Evolutionary conservation across 345 rosid species (phyloP).

Genomic region (Acer campestre): DNA sequence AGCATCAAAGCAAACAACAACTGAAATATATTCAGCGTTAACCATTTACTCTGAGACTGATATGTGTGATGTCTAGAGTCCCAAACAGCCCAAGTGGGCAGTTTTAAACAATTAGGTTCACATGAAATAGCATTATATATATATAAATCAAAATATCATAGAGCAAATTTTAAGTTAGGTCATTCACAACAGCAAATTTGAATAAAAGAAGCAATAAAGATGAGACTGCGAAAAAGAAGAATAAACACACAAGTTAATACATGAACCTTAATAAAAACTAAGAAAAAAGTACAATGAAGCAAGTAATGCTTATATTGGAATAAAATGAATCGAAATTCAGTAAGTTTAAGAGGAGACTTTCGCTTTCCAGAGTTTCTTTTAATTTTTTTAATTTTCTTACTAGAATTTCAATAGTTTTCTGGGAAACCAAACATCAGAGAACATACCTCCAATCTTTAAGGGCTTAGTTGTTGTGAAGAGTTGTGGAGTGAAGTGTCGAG

Average conservation of each 20-base stretch:
- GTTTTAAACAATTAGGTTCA: background rate
- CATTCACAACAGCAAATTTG: background rate
- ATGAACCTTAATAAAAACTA: no score
- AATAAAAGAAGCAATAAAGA: no score
- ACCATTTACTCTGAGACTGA: background rate
- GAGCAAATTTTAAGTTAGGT: background rate
- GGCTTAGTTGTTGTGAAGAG: conserved; percentile 23
- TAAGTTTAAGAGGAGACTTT: background rate
- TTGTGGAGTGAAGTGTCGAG: conserved; percentile 19
- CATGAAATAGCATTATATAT: background rate
- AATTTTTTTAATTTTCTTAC: no score
- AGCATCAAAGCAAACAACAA: background rate
- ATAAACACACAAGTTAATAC: no score
- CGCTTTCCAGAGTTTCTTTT: no score
- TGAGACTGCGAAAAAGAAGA: no score
- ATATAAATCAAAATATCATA: background rate
- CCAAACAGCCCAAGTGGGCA: background rate
- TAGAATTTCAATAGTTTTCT: conserved; percentile 2
- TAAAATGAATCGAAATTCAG: no score
- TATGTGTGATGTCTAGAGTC: background rate
- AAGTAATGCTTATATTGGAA: no score
- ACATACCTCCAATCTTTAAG: conserved; percentile 31
- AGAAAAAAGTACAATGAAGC: no score
- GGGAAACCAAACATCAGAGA: conserved; percentile 5
- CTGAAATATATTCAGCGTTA: background rate